Evolutionary conservation across 148 eudicot genomes (phyloP), one percentile per base, ranked within the genome.

Genomic region (Cornus suecica): DNA sequence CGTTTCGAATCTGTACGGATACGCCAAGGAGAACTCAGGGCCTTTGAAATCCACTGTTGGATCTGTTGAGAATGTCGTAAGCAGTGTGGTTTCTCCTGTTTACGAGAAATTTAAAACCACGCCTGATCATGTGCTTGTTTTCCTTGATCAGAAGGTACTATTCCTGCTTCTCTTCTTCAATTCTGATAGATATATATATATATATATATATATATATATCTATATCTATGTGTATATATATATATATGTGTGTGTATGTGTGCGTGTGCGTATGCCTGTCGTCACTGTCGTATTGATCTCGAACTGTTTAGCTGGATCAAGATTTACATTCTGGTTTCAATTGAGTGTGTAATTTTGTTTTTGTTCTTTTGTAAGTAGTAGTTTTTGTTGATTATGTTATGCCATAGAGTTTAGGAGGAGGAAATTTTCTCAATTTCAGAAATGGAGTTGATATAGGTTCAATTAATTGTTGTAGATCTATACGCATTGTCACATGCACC

Each of bases 131-230:
- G 69, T 88, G 37, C 87, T 86, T 75, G 80, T 28, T 74, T 84
- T 86, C 62, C 80, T 86, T 51, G 88, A 88, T 72, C 25, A 80
- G 0, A 81, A 88, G 91, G 91, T 88, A 75, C 42, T 6, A 6
- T 14, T 34, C 3, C 20, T 63, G 6, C 4, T 29, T 71, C 63
- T 42, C 20, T 25, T 54, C 30, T 64, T 22, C 29, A n/a, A n/a
- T 42, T 32, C 26, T 0, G n/a, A 45, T 75, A 10, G n/a, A n/a
- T n/a, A n/a, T n/a, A n/a, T n/a, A n/a, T n/a, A n/a, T n/a, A n/a
- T n/a, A n/a, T n/a, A n/a, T n/a, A n/a, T n/a, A n/a, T n/a, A n/a
- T n/a, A n/a, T n/a, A n/a, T n/a, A n/a, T n/a, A n/a, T n/a, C n/a
- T n/a, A n/a, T n/a, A n/a, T n/a, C n/a, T n/a, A n/a, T n/a, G n/a